Evolutionary conservation across 2,329 filamentous ascomycete genomes (phyloP).

Genomic region (Dactylellina drechsleri): DNA sequence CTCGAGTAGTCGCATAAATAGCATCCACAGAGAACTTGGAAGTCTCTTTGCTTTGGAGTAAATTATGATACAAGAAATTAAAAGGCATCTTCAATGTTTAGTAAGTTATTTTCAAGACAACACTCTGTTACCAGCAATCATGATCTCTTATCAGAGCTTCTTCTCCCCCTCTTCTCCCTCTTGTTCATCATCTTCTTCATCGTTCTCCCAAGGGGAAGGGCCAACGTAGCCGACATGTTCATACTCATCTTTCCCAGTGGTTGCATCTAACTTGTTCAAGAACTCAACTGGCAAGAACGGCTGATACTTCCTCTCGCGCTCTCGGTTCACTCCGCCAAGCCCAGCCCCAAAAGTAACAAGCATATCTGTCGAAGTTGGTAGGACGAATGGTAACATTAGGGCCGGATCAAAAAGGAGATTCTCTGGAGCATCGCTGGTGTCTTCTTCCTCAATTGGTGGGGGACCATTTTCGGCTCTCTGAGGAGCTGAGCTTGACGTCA

Average conservation of each 20-base stretch:
- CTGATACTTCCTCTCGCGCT: conserved; percentile 93
- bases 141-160: too few species aligned
- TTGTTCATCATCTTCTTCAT: conserved; percentile 41
- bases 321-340: conserved; percentile 89
- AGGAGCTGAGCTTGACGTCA: conserved; percentile 52
- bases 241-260: conserved; percentile 53
- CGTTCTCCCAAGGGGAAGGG: conserved; percentile 47
- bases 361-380: conserved; percentile 98
- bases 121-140: too few species aligned
- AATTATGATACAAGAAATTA: too few species aligned
- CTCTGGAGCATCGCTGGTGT: conserved; percentile 76
- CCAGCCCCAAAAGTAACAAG: conserved; percentile 92
- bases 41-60: too few species aligned
- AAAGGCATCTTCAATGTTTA: too few species aligned
- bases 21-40: too few species aligned
- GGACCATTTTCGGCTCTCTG: conserved; percentile 57
- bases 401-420: conserved; percentile 86
- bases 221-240: conserved; percentile 49
- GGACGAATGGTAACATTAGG: conserved; percentile 90
- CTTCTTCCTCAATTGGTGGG: conserved; percentile 65
- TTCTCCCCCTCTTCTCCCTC: background rate
- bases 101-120: too few species aligned
- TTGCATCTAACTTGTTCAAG: conserved; percentile 81
- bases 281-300: conserved; percentile 95
- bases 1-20: too few species aligned